Conservation (phyloP, 257 asterid genomes). For the Solanum raphanifolium region DNA sequence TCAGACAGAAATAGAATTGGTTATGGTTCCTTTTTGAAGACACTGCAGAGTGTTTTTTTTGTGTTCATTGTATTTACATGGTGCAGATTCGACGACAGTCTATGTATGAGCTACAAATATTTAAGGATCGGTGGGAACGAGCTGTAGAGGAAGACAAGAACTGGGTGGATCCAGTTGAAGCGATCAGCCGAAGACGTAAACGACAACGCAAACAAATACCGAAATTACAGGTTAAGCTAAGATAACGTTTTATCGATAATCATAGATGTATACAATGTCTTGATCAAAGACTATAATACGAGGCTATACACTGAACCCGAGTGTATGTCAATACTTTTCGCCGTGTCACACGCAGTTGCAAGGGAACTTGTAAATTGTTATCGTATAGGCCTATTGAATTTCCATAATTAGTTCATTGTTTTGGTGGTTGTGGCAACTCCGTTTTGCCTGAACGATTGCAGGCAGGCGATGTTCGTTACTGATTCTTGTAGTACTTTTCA, state of each 20-base stretch:
- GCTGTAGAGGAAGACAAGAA: slow-evolving; percentile 57
- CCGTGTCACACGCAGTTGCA: not conserved
- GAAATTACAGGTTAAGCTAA: not conserved
- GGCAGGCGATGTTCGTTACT: not conserved
- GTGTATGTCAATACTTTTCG: not conserved
- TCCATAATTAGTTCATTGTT: slow-evolving; percentile 11
- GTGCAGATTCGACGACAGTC: slow-evolving; percentile 16
- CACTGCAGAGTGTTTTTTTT: not conserved
- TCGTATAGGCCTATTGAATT: not conserved
- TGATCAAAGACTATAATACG: not conserved
- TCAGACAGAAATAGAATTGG: not conserved
- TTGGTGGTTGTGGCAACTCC: not conserved
- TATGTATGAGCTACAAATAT: slow-evolving; percentile 46
- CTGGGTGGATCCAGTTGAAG: slow-evolving; percentile 9
- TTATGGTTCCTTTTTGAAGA: not conserved
- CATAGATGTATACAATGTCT: not conserved
- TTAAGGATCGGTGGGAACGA: slow-evolving; percentile 67
- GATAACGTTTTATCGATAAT: not conserved
- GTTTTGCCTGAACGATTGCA: not conserved
- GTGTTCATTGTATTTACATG: not conserved
- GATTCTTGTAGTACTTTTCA: not conserved
- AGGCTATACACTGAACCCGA: not conserved
- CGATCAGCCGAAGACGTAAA: not conserved
- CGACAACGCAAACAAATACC: not conserved
- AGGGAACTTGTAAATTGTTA: slow-evolving; percentile 11